Evolutionary conservation across 2,329 filamentous ascomycete genomes (phyloP).

Genomic region (Ophiognomonia clavigignenti-juglandacearum): DNA sequence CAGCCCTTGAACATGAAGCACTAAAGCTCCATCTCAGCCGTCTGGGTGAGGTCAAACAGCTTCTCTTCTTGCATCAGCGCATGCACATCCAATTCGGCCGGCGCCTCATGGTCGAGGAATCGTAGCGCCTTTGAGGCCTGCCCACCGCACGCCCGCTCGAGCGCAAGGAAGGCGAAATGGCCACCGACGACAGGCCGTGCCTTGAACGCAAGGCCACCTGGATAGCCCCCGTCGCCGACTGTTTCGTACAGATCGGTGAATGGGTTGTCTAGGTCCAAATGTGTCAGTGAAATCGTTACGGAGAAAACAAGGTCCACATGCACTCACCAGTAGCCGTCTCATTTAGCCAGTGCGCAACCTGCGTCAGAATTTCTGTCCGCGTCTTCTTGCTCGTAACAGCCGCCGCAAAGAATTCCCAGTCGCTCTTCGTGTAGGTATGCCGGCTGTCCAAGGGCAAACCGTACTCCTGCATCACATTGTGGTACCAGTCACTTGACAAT

Average conservation of each 20-base stretch:
- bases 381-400: conserved; percentile 67
- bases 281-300: conserved; percentile 12
- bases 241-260: conserved; percentile 82
- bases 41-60: conserved; percentile 11
- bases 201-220: conserved; percentile 65
- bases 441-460: conserved; percentile 78
- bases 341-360: conserved; percentile 76
- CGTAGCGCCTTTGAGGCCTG: conserved; percentile 54
- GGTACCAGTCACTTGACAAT: conserved; percentile 77
- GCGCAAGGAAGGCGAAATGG: conserved; percentile 79
- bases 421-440: conserved; percentile 81
- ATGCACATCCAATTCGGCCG: conserved; percentile 29
- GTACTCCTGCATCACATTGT: conserved; percentile 72
- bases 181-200: conserved; percentile 79
- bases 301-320: neutral
- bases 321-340: conserved; percentile 63
- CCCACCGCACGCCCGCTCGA: conserved; percentile 74
- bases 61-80: conserved; percentile 21
- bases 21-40: conserved; percentile 12
- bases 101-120: conserved; percentile 38
- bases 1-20: neutral
- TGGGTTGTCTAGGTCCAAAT: conserved; percentile 53
- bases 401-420: conserved; percentile 88
- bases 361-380: conserved; percentile 65
- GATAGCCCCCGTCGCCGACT: conserved; percentile 70